These are phyloP conservation scores for Craterostigma plantagineum DNA, from an alignment of 257 asterid species.

Conservation along the genomic window DNA sequence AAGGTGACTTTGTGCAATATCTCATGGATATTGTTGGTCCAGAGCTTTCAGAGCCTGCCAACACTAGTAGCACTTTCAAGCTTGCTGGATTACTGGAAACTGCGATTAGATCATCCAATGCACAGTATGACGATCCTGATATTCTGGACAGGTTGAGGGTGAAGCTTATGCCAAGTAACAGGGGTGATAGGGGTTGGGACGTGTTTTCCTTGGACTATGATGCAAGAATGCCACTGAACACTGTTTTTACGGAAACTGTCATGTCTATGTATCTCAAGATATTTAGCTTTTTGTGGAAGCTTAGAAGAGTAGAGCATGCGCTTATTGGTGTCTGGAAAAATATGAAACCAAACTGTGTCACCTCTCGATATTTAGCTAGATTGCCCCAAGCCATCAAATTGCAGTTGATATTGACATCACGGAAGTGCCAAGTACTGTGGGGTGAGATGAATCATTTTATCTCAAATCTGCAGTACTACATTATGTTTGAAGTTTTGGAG, in stretches of 20 bases:
- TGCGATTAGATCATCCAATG: slow-evolving; percentile 85
- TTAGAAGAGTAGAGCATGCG: slow-evolving; percentile 88
- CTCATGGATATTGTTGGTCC: slow-evolving; percentile 93
- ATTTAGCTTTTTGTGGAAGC: slow-evolving; percentile 95
- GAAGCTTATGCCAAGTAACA: slow-evolving; percentile 88
- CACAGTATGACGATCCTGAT: slow-evolving; percentile 89
- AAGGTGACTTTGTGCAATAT: slow-evolving; percentile 96
- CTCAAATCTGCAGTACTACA: slow-evolving; percentile 86
- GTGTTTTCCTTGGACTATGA: slow-evolving; percentile 93
- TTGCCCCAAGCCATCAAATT: slow-evolving; percentile 58
- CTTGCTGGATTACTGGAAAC: slow-evolving; percentile 85
- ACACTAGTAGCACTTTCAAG: slow-evolving; percentile 86
- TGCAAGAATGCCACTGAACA: slow-evolving; percentile 77
- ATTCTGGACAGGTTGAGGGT: slow-evolving; percentile 82
- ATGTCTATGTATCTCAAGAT: slow-evolving; percentile 77
- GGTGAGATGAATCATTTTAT: slow-evolving; percentile 97
- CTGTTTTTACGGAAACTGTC: slow-evolving; percentile 80
- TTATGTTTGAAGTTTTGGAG: slow-evolving; percentile 97
- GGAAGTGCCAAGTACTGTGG: slow-evolving; percentile 98
- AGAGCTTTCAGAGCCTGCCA: slow-evolving; percentile 91
- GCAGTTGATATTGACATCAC: slow-evolving; percentile 68
- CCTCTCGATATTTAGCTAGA: slow-evolving; percentile 58
- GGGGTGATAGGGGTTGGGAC: slow-evolving; percentile 99
- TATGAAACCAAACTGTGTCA: slow-evolving; percentile 91
- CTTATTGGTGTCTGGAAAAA: slow-evolving; percentile 87